These are phyloP conservation scores for Sechiopsis laciniata DNA, from an alignment of 306 rosid species.

Conservation along the genomic window DNA sequence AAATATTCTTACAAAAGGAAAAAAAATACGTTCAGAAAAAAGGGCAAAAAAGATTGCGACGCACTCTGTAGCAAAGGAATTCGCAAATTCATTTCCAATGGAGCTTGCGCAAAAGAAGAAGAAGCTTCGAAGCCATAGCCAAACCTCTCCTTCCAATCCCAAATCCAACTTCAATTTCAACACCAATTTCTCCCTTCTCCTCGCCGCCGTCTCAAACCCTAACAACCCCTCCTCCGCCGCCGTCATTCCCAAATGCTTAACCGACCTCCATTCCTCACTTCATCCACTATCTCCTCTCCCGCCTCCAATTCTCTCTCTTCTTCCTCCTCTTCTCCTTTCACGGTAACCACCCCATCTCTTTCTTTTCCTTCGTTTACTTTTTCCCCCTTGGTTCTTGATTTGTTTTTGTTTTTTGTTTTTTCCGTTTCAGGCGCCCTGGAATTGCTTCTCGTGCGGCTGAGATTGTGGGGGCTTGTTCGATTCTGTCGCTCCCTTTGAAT, in stretches of 20 bases:
- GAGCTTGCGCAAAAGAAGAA: background rate
- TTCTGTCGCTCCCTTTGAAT: constrained; percentile 50
- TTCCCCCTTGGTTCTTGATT: background rate
- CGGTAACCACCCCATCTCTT: constrained; percentile 22
- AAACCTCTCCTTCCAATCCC: background rate
- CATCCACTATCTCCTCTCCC: constrained; percentile 27
- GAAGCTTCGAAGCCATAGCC: background rate
- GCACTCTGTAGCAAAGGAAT: background rate
- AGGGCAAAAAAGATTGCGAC: background rate
- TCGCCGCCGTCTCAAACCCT: constrained; percentile 41
- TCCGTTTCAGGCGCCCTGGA: constrained; percentile 26
- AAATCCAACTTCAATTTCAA: constrained; percentile 20
- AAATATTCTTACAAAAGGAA: too few species aligned
- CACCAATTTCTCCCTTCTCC: constrained; percentile 35
- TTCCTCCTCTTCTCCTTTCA: constrained; percentile 54
- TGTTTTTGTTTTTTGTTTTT: background rate
- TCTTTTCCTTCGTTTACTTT: background rate
- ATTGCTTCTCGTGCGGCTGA: constrained; percentile 34
- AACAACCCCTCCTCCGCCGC: constrained; percentile 28
- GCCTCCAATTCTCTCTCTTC: constrained; percentile 42
- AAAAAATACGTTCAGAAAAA: too few species aligned
- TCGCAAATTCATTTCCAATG: background rate
- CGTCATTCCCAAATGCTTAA: constrained; percentile 45
- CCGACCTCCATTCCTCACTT: constrained; percentile 36
- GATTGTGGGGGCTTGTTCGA: constrained; percentile 51